phyloP scores from a whole-genome alignment of 2,329 filamentous ascomycete species.

The Myotisia sp. region DNA sequence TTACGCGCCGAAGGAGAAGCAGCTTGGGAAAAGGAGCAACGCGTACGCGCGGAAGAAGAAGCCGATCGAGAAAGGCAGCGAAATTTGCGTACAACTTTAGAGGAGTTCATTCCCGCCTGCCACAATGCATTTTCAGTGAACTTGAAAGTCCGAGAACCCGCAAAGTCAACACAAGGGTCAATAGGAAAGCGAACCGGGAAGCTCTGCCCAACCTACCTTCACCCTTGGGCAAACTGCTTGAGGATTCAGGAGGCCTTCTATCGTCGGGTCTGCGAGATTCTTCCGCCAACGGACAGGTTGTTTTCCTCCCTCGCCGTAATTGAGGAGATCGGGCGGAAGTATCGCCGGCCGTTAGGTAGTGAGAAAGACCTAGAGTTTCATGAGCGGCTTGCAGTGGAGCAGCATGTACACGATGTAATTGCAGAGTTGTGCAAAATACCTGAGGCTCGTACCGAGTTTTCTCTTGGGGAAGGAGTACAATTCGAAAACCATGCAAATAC shows the following conservation, averaged over 20 bases:
- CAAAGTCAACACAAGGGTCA: background rate
- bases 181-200: background rate
- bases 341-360: constrained; percentile 13
- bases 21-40: background rate
- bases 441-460: background rate
- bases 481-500: constrained; percentile 8
- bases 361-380: constrained; percentile 14
- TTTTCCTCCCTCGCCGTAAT: background rate
- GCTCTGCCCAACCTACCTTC: constrained; percentile 1
- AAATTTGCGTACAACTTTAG: background rate
- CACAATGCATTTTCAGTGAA: background rate
- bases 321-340: background rate
- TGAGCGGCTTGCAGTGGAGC: constrained; percentile 15
- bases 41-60: background rate
- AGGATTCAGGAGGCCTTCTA: background rate
- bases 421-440: constrained; percentile 13
- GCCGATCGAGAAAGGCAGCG: background rate
- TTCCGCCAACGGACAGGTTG: background rate
- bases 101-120: background rate
- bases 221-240: background rate
- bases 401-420: constrained; percentile 15
- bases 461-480: constrained; percentile 13
- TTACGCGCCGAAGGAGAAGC: background rate
- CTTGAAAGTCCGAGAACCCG: background rate
- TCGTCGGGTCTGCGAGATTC: background rate